Base-by-base conservation (phyloP, 2,329 filamentous ascomycete genomes). In the Colletotrichum sp. region DNA sequence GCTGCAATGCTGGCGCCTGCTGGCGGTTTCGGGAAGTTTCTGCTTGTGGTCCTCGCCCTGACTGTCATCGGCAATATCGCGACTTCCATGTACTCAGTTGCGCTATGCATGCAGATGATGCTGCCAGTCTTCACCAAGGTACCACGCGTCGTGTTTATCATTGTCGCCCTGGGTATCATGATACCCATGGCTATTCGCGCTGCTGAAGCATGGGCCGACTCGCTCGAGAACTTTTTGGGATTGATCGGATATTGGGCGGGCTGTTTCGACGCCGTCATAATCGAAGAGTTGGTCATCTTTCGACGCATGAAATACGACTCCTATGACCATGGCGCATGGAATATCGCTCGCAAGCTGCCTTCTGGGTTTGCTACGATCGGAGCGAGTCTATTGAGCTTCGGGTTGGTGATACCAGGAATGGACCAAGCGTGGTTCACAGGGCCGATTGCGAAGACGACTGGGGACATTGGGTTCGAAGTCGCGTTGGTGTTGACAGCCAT, bases 161-260 rank as follows among this genome's bases (percentile, higher is more conserved):
- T 88, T 9, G 78, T 86, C 10, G 79, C 86, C 24, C 84, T 85
- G 6, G 82, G 80, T 6, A 81, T 88, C 66, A 83, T 87, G 74
- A 86, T 88, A 4, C 85, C 83, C 18, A 80, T 88, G 44, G 82
- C 84, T 16, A 85, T 88, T 67, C 81, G 81, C 15, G 86, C 86
- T 6, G 83, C 87, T 30, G 80, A 79, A 21, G 79, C 85, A 39
- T 87, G 87, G 75, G 85, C 86, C 66, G 77, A 80, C 64, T 87
- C 83, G 36, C 83, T 89, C 24, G 82, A 86, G 72, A 87, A 88
- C 77, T 88, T 88, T 65, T 79, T 88, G 10, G 83, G 83, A 4
- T 77, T 88, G 52, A 88, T 89, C 52, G 86, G 85, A 28, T 88
- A 88, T 78, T 88, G 87, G 87, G 83, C 82, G n/a, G 85, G 85